These are phyloP conservation scores for Phoenix dactylifera DNA, from an alignment of 176 grass and related monocot species.

Conservation along the genomic window DNA sequence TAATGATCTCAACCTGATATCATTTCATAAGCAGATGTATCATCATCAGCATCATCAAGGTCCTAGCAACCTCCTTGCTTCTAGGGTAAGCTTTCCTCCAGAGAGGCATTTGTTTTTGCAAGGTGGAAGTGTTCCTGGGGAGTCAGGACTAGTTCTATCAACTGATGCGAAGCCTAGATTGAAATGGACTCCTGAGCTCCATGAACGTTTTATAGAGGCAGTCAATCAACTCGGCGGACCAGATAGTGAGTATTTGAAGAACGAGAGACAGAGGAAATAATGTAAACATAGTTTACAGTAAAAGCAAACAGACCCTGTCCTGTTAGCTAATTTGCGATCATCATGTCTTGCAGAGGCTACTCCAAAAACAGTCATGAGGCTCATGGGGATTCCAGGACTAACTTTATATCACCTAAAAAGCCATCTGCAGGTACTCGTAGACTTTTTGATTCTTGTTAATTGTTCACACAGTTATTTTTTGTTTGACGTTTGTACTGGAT, in stretches of 20 bases:
- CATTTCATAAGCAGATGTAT: slow-evolving; percentile 51
- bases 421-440: slow-evolving; percentile 75
- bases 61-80: slow-evolving; percentile 48
- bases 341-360: slow-evolving; percentile 57
- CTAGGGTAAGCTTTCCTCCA: slow-evolving; percentile 32
- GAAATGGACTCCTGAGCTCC: slow-evolving; percentile 92
- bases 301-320: background rate
- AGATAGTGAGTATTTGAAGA: slow-evolving; percentile 55
- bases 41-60: slow-evolving; percentile 38
- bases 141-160: slow-evolving; percentile 84
- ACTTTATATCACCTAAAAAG: slow-evolving; percentile 97
- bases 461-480: too few species aligned
- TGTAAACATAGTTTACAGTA: slow-evolving; percentile 11
- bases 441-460: slow-evolving; percentile 1
- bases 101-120: slow-evolving; percentile 51
- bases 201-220: slow-evolving; percentile 68
- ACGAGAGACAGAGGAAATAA: background rate
- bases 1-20: slow-evolving; percentile 20
- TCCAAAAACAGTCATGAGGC: slow-evolving; percentile 81
- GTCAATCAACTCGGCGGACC: slow-evolving; percentile 74
- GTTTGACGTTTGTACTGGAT: too few species aligned
- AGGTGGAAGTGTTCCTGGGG: slow-evolving; percentile 39
- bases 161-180: slow-evolving; percentile 81
- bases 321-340: background rate
- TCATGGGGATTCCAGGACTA: slow-evolving; percentile 86